Conservation (phyloP, 805 yeast genomes). For the Starmera pachycereana region DNA sequence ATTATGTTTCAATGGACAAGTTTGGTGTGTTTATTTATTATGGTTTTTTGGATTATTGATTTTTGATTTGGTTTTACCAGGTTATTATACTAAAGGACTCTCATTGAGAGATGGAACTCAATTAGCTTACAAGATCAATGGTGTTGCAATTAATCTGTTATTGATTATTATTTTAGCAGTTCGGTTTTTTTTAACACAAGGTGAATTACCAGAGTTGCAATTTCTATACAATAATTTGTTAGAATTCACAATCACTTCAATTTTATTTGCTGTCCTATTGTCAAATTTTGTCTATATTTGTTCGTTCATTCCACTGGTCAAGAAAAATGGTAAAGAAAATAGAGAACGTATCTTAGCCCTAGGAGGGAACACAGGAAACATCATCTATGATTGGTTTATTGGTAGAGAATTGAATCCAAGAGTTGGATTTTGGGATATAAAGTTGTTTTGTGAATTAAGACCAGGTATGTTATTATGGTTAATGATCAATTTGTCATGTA, state of each 20-base stretch:
- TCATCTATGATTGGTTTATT: conserved; percentile 87
- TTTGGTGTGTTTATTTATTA: conserved; percentile 53
- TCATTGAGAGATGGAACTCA: conserved; percentile 64
- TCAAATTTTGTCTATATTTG: conserved; percentile 54
- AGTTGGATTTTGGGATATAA: conserved; percentile 75
- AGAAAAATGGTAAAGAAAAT: conserved; percentile 39
- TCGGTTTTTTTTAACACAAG: conserved; percentile 42
- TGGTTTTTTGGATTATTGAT: conserved; percentile 67
- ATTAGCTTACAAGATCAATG: conserved; percentile 74
- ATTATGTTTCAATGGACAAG: conserved; percentile 29
- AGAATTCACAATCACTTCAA: conserved; percentile 52
- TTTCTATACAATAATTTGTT: conserved; percentile 62
- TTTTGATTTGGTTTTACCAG: conserved; percentile 61
- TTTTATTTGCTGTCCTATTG: conserved; percentile 51
- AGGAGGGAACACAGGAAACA: conserved; percentile 77
- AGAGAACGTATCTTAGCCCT: conserved; percentile 66
- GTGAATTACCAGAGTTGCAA: conserved; percentile 67
- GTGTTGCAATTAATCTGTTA: conserved; percentile 41
- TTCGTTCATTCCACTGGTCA: conserved; percentile 54
- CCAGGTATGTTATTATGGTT: conserved; percentile 92
- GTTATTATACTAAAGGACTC: conserved; percentile 53
- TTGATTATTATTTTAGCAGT: conserved; percentile 32
- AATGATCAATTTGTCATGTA: conserved; percentile 62
- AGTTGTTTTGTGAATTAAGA: conserved; percentile 84
- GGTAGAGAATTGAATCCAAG: conserved; percentile 96